Evolutionary conservation across 768 basidiomycete genomes (phyloP).

Genomic region (Mrakia gelida): DNA sequence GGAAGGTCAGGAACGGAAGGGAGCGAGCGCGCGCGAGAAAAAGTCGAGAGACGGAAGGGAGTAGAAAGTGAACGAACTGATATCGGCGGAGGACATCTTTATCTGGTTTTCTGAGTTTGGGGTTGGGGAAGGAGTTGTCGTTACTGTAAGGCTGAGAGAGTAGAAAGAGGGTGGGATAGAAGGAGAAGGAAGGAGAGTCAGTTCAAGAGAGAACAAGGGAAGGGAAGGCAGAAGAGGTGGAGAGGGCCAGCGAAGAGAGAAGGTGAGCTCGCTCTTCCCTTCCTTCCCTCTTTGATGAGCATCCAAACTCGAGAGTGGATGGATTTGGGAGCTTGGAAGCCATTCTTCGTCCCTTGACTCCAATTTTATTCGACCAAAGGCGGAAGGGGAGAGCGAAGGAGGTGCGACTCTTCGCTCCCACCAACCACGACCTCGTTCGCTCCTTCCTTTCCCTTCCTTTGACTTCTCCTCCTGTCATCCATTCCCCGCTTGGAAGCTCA

Average conservation of each 20-base stretch:
- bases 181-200: neutral
- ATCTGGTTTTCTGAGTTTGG: neutral
- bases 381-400: neutral
- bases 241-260: neutral
- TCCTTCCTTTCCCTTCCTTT: neutral
- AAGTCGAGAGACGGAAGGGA: neutral
- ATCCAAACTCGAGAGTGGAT: neutral
- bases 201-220: conserved; percentile 7
- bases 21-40: neutral
- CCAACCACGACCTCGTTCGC: neutral
- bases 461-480: neutral
- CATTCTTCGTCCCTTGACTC: neutral
- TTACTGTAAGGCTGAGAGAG: conserved; percentile 8
- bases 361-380: neutral
- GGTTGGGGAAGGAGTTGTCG: neutral
- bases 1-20: neutral
- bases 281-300: neutral
- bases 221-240: neutral
- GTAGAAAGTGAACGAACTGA: neutral
- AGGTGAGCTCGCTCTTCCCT: neutral
- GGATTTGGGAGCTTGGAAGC: neutral
- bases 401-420: neutral
- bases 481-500: neutral
- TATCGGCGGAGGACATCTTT: conserved; percentile 13
- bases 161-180: neutral